A percentile compares a stretch with the other conserved stretches of the same genome.
These are phyloP conservation scores for Boletus fagicola DNA, from an alignment of 768 basidiomycete genomes.

Conservation along the genomic window DNA sequence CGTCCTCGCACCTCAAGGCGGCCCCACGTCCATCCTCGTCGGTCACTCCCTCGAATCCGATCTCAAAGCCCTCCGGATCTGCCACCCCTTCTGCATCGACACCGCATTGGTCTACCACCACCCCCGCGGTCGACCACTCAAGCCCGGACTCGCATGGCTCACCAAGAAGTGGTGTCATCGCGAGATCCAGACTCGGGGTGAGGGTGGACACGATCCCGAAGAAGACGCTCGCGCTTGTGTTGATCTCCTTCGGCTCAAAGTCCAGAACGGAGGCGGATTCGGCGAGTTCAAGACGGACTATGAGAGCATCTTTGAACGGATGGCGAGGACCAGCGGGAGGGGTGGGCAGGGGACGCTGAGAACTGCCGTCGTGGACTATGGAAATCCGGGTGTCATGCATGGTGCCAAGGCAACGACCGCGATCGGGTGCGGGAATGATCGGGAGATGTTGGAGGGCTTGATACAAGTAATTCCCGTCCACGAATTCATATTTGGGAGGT, in stretches of 20 bases:
- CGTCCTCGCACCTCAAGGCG: slow-evolving; percentile 51
- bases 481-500: slow-evolving; percentile 80
- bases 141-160: slow-evolving; percentile 96
- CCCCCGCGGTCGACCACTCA: slow-evolving; percentile 88
- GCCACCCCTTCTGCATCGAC: slow-evolving; percentile 87
- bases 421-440: slow-evolving; percentile 73
- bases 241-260: slow-evolving; percentile 79
- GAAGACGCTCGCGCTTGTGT: slow-evolving; percentile 91
- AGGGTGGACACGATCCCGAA: slow-evolving; percentile 90
- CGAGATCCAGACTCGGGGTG: slow-evolving; percentile 83
- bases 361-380: slow-evolving; percentile 79
- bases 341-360: slow-evolving; percentile 44
- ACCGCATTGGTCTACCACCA: slow-evolving; percentile 90
- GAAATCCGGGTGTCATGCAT: slow-evolving; percentile 81
- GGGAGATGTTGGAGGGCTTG: slow-evolving; percentile 73
- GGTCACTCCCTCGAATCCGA: slow-evolving; percentile 98
- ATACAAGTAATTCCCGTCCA: slow-evolving; percentile 59
- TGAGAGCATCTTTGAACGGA: slow-evolving; percentile 87
- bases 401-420: slow-evolving; percentile 78
- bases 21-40: slow-evolving; percentile 73
- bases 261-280: slow-evolving; percentile 73
- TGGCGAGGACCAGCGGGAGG: slow-evolving; percentile 52
- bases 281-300: slow-evolving; percentile 84
- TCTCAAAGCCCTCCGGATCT: slow-evolving; percentile 80
- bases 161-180: slow-evolving; percentile 89